A percentile compares a stretch with the other conserved stretches of the same genome.
Conservation (phyloP, 1,139 yeast genomes). For the Magnusiomyces suaveolens region DNA sequence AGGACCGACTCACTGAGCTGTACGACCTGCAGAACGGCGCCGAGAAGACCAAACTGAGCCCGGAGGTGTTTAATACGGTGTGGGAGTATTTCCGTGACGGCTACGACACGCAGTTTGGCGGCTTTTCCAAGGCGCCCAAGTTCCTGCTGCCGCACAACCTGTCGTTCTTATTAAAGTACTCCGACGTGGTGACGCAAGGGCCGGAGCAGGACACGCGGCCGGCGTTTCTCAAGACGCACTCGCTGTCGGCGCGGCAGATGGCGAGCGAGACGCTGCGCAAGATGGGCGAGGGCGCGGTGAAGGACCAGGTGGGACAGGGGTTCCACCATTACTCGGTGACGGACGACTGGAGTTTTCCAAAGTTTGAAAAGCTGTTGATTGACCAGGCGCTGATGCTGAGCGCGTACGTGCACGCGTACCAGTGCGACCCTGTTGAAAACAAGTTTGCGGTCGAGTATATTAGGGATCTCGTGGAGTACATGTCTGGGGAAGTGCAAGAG, state of each 20-base stretch:
- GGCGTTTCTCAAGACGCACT: conserved; percentile 6
- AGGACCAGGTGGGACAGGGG: conserved; percentile 34
- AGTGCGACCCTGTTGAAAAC: conserved; percentile 11
- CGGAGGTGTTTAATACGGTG: conserved; percentile 20
- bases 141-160: conserved; percentile 32
- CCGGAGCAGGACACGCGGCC: neutral
- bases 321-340: conserved; percentile 35
- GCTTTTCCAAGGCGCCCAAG: conserved; percentile 33
- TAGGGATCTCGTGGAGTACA: conserved; percentile 25
- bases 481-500: conserved; percentile 14
- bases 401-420: conserved; percentile 29
- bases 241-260: neutral
- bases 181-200: conserved; percentile 11
- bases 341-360: conserved; percentile 36
- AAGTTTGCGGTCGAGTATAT: conserved; percentile 18
- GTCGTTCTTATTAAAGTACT: conserved; percentile 24
- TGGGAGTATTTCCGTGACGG: conserved; percentile 24
- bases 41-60: conserved; percentile 19
- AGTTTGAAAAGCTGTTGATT: conserved; percentile 34
- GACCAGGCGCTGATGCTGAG: conserved; percentile 32
- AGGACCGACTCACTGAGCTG: conserved; percentile 20
- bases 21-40: conserved; percentile 26
- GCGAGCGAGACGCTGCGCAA: conserved; percentile 23
- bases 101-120: conserved; percentile 29
- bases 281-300: conserved; percentile 33